Percentiles rank a stretch among this genome's conserved stretches.
Conservation (phyloP, 2,329 filamentous ascomycete species). For the Fulvia fulva region DNA sequence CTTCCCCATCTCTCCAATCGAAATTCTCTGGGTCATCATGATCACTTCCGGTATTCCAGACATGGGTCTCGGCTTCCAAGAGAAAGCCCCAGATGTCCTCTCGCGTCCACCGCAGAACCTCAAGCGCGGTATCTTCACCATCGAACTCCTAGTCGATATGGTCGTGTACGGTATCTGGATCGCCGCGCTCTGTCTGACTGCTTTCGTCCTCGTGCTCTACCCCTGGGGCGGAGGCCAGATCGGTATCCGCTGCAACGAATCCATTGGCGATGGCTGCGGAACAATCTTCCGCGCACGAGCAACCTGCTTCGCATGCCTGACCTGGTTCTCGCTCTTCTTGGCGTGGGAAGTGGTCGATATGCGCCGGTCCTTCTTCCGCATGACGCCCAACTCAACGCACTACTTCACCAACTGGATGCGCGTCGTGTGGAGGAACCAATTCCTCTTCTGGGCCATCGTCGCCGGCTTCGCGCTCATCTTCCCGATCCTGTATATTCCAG, state of each 20-base stretch:
- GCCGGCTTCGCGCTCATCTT: constrained; percentile 45
- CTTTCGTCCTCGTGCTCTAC: constrained; percentile 63
- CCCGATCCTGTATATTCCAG: constrained; percentile 60
- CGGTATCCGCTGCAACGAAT: constrained; percentile 58
- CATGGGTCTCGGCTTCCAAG: constrained; percentile 80
- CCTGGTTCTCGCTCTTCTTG: constrained; percentile 72
- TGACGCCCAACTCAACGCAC: constrained; percentile 59
- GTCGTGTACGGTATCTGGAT: constrained; percentile 75
- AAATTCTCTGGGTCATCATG: constrained; percentile 92
- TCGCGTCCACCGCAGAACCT: constrained; percentile 71
- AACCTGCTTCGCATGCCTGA: constrained; percentile 69
- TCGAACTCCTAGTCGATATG: constrained; percentile 75
- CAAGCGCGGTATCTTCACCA: constrained; percentile 67
- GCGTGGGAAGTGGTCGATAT: constrained; percentile 76
- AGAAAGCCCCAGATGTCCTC: constrained; percentile 73
- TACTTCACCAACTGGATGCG: constrained; percentile 64
- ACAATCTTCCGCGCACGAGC: constrained; percentile 67
- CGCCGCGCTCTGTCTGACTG: constrained; percentile 59
- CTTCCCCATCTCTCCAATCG: constrained; percentile 78
- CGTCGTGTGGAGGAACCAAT: constrained; percentile 68
- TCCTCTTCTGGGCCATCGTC: constrained; percentile 49
- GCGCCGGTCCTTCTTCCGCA: constrained; percentile 69
- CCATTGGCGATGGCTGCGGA: constrained; percentile 53
- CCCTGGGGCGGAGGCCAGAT: constrained; percentile 52
- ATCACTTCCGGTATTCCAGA: constrained; percentile 82